Conservation (phyloP, 495 filamentous ascomycete genomes). For the Tuber borchii region DNA sequence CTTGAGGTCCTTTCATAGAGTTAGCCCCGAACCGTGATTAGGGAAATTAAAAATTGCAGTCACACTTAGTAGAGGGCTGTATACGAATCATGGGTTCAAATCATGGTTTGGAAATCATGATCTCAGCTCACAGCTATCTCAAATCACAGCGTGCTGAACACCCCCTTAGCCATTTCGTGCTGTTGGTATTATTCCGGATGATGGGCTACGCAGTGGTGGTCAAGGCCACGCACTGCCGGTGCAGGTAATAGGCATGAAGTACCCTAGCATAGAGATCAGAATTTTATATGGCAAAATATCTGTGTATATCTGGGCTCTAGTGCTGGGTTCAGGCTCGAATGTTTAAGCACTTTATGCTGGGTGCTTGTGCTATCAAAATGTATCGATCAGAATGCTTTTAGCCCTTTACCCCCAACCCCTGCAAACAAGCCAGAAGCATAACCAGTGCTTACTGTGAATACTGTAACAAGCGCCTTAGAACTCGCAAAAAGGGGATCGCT, state of each 20-base stretch:
- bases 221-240: not conserved
- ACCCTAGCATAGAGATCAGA: not conserved
- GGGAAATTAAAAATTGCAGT: too few relatives aligned
- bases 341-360: not conserved
- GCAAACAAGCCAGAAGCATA: not conserved
- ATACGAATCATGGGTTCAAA: too few relatives aligned
- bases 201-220: not conserved
- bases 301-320: not conserved
- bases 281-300: not conserved
- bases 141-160: too few relatives aligned
- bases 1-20: too few relatives aligned
- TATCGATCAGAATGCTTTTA: not conserved
- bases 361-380: not conserved
- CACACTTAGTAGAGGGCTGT: too few relatives aligned
- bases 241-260: not conserved
- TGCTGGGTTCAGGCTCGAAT: not conserved
- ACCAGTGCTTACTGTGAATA: not conserved
- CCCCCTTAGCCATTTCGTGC: not conserved
- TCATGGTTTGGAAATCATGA: too few relatives aligned
- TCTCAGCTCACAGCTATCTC: too few relatives aligned
- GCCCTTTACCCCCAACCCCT: not conserved
- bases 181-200: not conserved
- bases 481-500: not conserved
- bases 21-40: too few relatives aligned
- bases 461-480: not conserved